Percentiles rank a stretch among this genome's conserved stretches.
phyloP scores from a whole-genome alignment of 768 basidiomycete species.

The Lactifluus hygrophoroides region DNA sequence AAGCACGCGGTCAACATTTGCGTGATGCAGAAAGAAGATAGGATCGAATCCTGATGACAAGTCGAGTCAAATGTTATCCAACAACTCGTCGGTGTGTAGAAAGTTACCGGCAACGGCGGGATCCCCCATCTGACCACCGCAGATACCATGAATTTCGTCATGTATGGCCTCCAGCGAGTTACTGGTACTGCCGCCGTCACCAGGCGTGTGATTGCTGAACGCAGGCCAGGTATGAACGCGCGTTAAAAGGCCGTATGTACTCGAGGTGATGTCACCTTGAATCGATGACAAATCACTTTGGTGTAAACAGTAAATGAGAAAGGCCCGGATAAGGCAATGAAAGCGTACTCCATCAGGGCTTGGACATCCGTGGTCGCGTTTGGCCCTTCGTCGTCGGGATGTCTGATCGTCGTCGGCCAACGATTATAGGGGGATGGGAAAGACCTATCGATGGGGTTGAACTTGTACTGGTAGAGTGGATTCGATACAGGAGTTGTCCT shows the following conservation, averaged over 20 bases:
- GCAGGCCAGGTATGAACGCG: constrained; percentile 33
- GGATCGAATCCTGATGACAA: constrained; percentile 40
- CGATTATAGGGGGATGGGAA: constrained; percentile 4
- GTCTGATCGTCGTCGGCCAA: constrained; percentile 13
- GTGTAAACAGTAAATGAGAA: background rate
- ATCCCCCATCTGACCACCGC: constrained; percentile 23
- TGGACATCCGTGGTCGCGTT: constrained; percentile 23
- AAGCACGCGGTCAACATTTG: constrained; percentile 45
- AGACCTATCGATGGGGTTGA: constrained; percentile 26
- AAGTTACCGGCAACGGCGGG: constrained; percentile 28
- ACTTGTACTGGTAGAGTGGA: constrained; percentile 30
- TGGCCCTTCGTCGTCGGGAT: background rate
- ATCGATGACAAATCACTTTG: constrained; percentile 7
- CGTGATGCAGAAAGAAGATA: constrained; percentile 47
- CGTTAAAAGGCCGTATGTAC: constrained; percentile 29
- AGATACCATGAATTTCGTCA: constrained; percentile 33
- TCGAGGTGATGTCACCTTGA: constrained; percentile 8
- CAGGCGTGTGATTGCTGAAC: constrained; percentile 39
- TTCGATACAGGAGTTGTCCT: constrained; percentile 25
- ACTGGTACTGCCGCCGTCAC: constrained; percentile 31
- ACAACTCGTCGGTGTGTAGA: constrained; percentile 32
- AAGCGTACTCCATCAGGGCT: constrained; percentile 25
- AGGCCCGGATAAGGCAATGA: background rate
- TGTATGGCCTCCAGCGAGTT: constrained; percentile 47
- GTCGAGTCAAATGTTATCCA: background rate